Evolutionary conservation across 805 yeast species (phyloP).

Genomic region (Priceomyces castillae): DNA sequence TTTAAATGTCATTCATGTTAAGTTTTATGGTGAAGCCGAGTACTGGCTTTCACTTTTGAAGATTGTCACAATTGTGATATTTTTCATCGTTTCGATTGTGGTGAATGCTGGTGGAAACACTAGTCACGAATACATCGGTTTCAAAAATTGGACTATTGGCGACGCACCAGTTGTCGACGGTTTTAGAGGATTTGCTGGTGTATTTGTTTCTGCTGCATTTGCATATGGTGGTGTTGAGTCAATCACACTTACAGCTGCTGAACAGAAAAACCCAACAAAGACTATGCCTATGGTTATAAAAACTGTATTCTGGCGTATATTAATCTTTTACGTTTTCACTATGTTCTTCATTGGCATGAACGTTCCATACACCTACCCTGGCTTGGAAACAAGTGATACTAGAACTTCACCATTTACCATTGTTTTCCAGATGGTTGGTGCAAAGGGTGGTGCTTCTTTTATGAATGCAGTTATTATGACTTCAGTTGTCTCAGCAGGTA

Average conservation of each 20-base stretch:
- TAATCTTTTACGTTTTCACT: conserved; percentile 35
- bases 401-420: conserved; percentile 42
- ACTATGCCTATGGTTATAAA: conserved; percentile 30
- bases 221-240: conserved; percentile 51
- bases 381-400: conserved; percentile 24
- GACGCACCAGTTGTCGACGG: conserved; percentile 55
- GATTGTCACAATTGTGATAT: conserved; percentile 53
- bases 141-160: conserved; percentile 43
- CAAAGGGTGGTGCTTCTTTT: conserved; percentile 39
- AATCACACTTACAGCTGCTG: conserved; percentile 34
- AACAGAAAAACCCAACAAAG: conserved; percentile 28
- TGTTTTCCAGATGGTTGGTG: conserved; percentile 42
- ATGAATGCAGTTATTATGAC: conserved; percentile 57
- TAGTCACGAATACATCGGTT: conserved; percentile 37
- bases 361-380: conserved; percentile 38
- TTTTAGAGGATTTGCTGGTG: conserved; percentile 49
- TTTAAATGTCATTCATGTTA: conserved; percentile 39
- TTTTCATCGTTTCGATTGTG: conserved; percentile 53
- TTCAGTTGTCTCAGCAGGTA: conserved; percentile 54
- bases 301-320: conserved; percentile 31
- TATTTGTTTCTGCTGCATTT: conserved; percentile 52
- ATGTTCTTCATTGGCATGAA: conserved; percentile 43
- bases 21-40: conserved; percentile 42
- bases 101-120: conserved; percentile 59
- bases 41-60: conserved; percentile 38